Evolutionary conservation across 2,329 filamentous ascomycete genomes (phyloP).

Genomic region (Pestalotiopsis sp.): DNA sequence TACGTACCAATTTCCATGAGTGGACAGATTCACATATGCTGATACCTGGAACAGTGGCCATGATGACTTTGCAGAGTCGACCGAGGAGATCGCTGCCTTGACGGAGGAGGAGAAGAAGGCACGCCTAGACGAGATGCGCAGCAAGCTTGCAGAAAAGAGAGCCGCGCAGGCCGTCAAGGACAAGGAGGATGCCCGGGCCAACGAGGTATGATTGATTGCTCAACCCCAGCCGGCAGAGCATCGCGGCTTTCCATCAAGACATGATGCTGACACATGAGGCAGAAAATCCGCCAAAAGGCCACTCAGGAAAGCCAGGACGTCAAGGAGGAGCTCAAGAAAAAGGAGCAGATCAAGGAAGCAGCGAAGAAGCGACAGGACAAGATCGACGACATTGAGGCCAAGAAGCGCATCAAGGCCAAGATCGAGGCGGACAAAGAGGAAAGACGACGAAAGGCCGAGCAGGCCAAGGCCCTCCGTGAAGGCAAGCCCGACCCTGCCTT

Average conservation of each 20-base stretch:
- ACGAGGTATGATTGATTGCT: constrained; percentile 65
- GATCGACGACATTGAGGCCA: constrained; percentile 79
- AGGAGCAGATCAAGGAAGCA: constrained; percentile 91
- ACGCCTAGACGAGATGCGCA: constrained; percentile 74
- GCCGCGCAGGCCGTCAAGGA: constrained; percentile 70
- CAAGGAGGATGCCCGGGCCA: constrained; percentile 80
- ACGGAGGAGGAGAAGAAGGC: constrained; percentile 89
- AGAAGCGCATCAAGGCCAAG: constrained; percentile 87
- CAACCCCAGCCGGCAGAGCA: not conserved
- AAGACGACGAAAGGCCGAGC: constrained; percentile 80
- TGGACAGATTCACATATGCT: not conserved
- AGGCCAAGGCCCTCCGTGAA: constrained; percentile 83
- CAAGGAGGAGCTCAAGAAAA: constrained; percentile 85
- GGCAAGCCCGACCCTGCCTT: constrained; percentile 59
- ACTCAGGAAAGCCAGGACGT: constrained; percentile 86
- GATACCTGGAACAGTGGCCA: constrained; percentile 62
- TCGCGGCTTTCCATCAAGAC: not conserved
- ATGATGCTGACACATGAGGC: not conserved
- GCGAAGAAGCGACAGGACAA: constrained; percentile 88
- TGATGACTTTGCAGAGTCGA: constrained; percentile 89
- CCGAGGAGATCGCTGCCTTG: constrained; percentile 86
- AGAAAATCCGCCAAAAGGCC: constrained; percentile 79
- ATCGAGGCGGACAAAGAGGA: constrained; percentile 95
- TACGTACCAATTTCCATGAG: constrained; percentile 37
- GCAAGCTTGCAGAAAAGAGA: constrained; percentile 73